These are phyloP conservation scores for Pleurotus pulmonarius DNA, from an alignment of 768 basidiomycete species.

Conservation along the genomic window DNA sequence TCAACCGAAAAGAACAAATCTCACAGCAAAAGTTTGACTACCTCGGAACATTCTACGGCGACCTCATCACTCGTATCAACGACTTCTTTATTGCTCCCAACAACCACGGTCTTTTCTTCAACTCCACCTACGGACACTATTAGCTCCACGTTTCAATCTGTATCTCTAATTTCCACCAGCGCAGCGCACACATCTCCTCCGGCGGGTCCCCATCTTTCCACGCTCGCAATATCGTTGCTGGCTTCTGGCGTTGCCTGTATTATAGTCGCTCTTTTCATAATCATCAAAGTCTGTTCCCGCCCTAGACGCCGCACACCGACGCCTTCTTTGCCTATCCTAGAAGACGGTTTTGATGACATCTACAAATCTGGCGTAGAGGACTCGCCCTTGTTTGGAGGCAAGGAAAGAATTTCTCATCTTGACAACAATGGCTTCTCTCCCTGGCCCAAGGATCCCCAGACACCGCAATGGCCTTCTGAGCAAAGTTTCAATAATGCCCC, in stretches of 20 bases:
- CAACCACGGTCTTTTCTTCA: conserved; percentile 10
- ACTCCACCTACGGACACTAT: background rate
- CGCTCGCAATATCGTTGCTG: conserved; percentile 47
- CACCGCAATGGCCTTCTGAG: conserved; percentile 15
- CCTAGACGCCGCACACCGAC: conserved; percentile 53
- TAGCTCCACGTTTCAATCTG: background rate
- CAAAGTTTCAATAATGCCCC: conserved; percentile 6
- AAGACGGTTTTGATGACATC: conserved; percentile 48
- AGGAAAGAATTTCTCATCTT: conserved; percentile 50
- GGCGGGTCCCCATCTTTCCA: conserved; percentile 36
- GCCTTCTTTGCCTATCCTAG: conserved; percentile 74
- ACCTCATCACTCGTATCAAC: conserved; percentile 4
- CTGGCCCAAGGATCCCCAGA: conserved; percentile 53
- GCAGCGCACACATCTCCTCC: conserved; percentile 3
- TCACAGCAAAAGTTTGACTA: conserved; percentile 21
- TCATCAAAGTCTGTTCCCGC: conserved; percentile 43
- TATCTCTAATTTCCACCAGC: background rate
- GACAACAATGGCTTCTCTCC: conserved; percentile 46
- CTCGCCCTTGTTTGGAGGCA: conserved; percentile 77
- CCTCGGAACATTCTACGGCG: conserved; percentile 16
- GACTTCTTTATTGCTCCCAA: background rate
- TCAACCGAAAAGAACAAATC: conserved; percentile 11
- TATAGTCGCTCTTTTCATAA: conserved; percentile 43
- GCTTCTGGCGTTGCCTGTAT: conserved; percentile 48
- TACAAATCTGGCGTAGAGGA: conserved; percentile 46